Evolutionary conservation across 208 protist genomes (phyloP), one percentile per base, ranked within the genome.

Genomic region (Acanthamoeba rhysodes): DNA sequence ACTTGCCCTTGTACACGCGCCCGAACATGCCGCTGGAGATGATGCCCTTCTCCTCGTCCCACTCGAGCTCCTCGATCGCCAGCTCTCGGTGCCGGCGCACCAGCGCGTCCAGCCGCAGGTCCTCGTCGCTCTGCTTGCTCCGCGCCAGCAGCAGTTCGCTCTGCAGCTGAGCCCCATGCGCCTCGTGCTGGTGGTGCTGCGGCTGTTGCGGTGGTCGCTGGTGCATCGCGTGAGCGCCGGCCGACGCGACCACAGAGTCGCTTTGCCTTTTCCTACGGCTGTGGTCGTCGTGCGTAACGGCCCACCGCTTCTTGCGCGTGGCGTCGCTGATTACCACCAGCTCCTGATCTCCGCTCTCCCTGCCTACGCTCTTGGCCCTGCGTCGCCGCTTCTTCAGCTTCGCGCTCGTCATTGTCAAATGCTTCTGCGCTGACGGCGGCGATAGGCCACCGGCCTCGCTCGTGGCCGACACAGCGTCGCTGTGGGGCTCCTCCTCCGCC

Each of bases 21-120:
- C 87, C 87, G 34, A 93, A 93, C 48, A 57, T 90, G 24, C 82
- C 82, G 50, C 55, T 78, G 70, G 70, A 34, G 24, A 78, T 48
- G 37, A 78, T 78, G 70, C 70, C 70, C 70, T 20, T 32, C 37
- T 78, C 37, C 29, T 78, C 70, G 70, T 78, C 70, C 70, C 70
- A 78, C 37, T 78, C 70, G 70, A 78, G 70, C n/a, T 78, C 70
- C 18, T 78, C 70, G 70, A 78, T 32, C 14, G 70, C n/a, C 34
- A 78, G 70, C 37, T 78, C 70, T 18, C 70, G 7, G 37, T 78
- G 70, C 70, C n/a, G 32, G n/a, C 70, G 70, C 37, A 78, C 70
- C 27, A 78, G 70, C 37, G n/a, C 70, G 37, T 78, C 34, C 34
- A 78, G 70, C 20, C 70, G n/a, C 9, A 14, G 8, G 2, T 45